These are phyloP conservation scores for Alternaria postmessia DNA, from an alignment of 2,329 filamentous ascomycete species.

Conservation along the genomic window DNA sequence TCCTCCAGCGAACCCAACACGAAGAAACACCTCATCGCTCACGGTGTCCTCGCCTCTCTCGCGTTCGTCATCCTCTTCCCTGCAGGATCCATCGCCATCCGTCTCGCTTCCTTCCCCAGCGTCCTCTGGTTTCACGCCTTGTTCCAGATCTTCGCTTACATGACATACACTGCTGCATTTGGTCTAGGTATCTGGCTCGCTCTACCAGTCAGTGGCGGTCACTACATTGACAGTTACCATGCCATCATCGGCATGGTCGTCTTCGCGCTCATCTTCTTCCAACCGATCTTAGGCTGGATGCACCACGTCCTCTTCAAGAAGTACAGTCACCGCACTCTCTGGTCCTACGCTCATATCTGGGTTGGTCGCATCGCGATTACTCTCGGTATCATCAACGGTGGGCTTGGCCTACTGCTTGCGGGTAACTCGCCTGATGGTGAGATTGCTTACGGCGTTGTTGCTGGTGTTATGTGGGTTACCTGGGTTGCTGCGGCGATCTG, in stretches of 20 bases:
- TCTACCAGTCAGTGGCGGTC: background rate
- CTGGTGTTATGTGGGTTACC: conserved; percentile 55
- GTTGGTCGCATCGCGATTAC: conserved; percentile 60
- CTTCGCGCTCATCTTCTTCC: conserved; percentile 61
- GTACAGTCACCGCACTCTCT: conserved; percentile 54
- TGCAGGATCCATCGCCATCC: conserved; percentile 54
- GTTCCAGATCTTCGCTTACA: conserved; percentile 59
- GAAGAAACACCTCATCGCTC: conserved; percentile 47
- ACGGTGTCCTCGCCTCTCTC: conserved; percentile 54
- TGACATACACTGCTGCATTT: conserved; percentile 58
- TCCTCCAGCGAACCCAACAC: background rate
- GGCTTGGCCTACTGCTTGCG: conserved; percentile 61
- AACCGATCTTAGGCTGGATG: conserved; percentile 60
- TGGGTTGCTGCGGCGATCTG: conserved; percentile 43
- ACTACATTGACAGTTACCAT: conserved; percentile 57
- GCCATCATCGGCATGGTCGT: conserved; percentile 64
- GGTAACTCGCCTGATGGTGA: conserved; percentile 43
- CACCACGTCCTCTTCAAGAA: conserved; percentile 63
- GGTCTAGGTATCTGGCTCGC: conserved; percentile 56
- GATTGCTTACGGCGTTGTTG: conserved; percentile 61
- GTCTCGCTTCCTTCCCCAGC: conserved; percentile 54
- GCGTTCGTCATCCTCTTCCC: conserved; percentile 58
- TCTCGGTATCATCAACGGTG: conserved; percentile 66
- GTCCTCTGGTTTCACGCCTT: conserved; percentile 56
- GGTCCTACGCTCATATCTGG: conserved; percentile 64